These are phyloP conservation scores for Euphrasia confusa DNA, from an alignment of 257 asterid genomes.

Conservation along the genomic window DNA sequence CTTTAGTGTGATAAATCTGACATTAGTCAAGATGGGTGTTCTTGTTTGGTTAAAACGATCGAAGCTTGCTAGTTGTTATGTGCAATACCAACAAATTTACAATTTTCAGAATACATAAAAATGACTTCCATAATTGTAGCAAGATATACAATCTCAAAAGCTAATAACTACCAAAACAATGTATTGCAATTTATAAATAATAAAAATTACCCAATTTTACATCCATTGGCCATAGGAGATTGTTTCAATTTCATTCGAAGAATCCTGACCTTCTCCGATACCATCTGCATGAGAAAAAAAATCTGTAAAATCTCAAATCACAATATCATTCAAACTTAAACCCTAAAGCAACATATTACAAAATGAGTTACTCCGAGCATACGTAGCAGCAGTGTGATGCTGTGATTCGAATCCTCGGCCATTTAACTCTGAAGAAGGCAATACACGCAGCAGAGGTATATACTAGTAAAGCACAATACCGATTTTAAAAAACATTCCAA, in stretches of 20 bases:
- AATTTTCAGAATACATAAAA: neutral
- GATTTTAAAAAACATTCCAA: neutral
- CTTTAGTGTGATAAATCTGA: too few species aligned
- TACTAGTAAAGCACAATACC: neutral
- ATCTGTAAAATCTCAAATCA: neutral
- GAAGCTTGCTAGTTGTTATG: too few species aligned
- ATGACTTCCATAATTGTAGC: neutral
- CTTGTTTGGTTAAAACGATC: too few species aligned
- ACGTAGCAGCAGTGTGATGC: neutral
- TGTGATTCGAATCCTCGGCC: slow-evolving; percentile 1
- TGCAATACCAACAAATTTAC: too few species aligned
- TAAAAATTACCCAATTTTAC: neutral
- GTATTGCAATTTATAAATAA: neutral
- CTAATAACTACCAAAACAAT: neutral
- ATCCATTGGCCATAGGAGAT: too few species aligned
- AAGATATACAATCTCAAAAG: neutral
- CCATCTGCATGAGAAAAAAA: slow-evolving; percentile 23
- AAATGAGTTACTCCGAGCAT: neutral
- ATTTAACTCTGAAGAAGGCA: neutral
- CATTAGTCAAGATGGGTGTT: too few species aligned
- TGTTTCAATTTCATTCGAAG: neutral
- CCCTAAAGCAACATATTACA: neutral
- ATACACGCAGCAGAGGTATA: neutral
- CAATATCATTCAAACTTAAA: neutral
- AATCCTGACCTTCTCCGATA: neutral